These are phyloP conservation scores for Sporothrix brasiliensis DNA, from an alignment of 2,329 filamentous ascomycete genomes.

Conservation along the genomic window DNA sequence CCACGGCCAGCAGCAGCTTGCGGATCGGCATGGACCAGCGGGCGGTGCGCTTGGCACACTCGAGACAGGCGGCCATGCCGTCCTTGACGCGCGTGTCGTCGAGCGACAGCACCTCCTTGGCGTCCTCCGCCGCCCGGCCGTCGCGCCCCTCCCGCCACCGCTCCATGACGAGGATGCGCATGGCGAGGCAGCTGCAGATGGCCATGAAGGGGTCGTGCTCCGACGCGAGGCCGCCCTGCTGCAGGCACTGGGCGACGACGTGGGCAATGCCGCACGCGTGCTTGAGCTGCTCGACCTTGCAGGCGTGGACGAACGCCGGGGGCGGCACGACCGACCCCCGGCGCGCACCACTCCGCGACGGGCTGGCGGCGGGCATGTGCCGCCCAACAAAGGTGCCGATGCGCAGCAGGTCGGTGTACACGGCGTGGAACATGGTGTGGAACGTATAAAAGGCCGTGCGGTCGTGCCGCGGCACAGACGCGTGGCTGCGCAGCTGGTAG, in stretches of 20 bases:
- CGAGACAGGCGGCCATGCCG: conserved; percentile 10
- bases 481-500: conserved; percentile 20
- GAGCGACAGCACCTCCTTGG: neutral
- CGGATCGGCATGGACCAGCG: conserved; percentile 25
- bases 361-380: neutral
- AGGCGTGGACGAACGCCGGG: conserved; percentile 2
- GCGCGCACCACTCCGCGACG: neutral
- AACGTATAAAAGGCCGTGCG: conserved; percentile 12
- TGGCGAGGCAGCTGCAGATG: conserved; percentile 23
- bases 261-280: conserved; percentile 16
- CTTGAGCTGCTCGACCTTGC: conserved; percentile 27
- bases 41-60: conserved; percentile 12
- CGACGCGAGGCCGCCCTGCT: neutral
- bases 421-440: conserved; percentile 26
- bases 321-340: neutral
- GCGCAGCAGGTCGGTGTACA: conserved; percentile 26
- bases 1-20: conserved; percentile 22
- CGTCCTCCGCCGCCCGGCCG: neutral
- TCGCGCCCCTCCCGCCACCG: neutral
- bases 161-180: conserved; percentile 16
- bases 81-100: conserved; percentile 12
- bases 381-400: conserved; percentile 17
- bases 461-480: neutral
- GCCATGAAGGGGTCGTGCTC: conserved; percentile 25
- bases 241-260: conserved; percentile 18